Base-by-base conservation (phyloP, 2,329 filamentous ascomycete genomes). In the Pochonia chlamydosporia region DNA sequence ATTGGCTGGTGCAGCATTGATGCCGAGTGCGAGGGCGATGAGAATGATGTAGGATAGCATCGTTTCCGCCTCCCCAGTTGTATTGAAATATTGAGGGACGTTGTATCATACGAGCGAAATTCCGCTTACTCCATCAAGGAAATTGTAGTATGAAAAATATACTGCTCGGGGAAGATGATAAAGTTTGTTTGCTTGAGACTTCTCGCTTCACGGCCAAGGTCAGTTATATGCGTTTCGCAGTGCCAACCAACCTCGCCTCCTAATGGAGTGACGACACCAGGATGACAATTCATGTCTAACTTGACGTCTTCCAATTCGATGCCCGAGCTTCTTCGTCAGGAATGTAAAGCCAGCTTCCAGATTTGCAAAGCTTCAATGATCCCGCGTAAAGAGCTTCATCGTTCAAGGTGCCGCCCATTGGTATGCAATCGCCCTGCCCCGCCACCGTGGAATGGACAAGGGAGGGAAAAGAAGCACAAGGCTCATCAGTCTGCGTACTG, bases 1-100 rank as follows among this genome's bases (percentile, higher is more conserved):
- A 16, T 26, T 41, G 18, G 35, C 39, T 21, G 48, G 48, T 18
- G 48, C 48, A 33, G 48, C 48, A n/a, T 44, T 40, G 18, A 47
- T 44, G 36, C 40, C 41, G 10, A 47, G 33, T 6, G 41, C 40
- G 5, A 47, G 28, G 24, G 35, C 42, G 30, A 50, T 25, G 28
- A 50, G 31, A 31, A 47, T 16, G 14, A 47, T 30, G 44, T 36
- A 42, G 36, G 44, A 47, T 11, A 44, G 36, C 48, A 50, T 50
- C 35, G 26, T 39, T 39, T n/a, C 4, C 35, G 35, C 5, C 20
- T 7, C 18, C n/a, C 33, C n/a, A n/a, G n/a, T n/a, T n/a, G n/a
- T n/a, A n/a, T n/a, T n/a, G n/a, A n/a, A n/a, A n/a, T n/a, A n/a
- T n/a, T n/a, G n/a, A n/a, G n/a, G n/a, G n/a, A n/a, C n/a, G n/a